Conservation (phyloP, 169 alveolate genomes). For the Plasmodium vivax region DNA sequence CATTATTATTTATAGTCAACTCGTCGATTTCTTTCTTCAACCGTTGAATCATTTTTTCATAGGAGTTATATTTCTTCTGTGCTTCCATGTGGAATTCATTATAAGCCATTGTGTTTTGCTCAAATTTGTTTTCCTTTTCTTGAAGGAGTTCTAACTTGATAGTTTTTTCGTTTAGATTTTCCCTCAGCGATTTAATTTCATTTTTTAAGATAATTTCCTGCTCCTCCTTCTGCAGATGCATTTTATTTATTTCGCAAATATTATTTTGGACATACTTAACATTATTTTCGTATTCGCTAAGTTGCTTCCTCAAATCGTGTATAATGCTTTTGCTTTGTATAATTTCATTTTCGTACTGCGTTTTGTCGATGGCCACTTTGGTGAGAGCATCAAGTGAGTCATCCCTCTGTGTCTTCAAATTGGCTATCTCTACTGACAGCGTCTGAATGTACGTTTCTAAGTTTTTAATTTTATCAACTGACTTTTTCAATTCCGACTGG, state of each 20-base stretch:
- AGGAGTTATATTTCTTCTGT: conserved; percentile 58
- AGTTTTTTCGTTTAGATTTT: conserved; percentile 66
- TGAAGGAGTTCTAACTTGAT: conserved; percentile 44
- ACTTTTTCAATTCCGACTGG: conserved; percentile 71
- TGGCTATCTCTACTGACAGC: conserved; percentile 42
- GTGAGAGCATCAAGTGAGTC: conserved; percentile 70
- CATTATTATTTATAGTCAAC: conserved; percentile 57
- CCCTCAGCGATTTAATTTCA: conserved; percentile 69
- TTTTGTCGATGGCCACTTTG: conserved; percentile 73
- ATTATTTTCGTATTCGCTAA: conserved; percentile 43
- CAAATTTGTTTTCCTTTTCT: conserved; percentile 49
- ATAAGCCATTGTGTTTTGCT: conserved; percentile 33
- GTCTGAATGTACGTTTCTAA: conserved; percentile 64
- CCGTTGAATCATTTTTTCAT: conserved; percentile 30
- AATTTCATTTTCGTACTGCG: conserved; percentile 69
- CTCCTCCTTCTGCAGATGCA: conserved; percentile 42
- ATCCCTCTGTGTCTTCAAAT: conserved; percentile 59
- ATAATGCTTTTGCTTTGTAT: conserved; percentile 54
- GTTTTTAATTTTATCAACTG: conserved; percentile 67
- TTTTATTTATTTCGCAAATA: conserved; percentile 51
- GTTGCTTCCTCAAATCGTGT: conserved; percentile 43
- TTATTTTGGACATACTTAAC: conserved; percentile 45
- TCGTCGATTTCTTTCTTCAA: conserved; percentile 66
- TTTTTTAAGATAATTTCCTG: conserved; percentile 45
- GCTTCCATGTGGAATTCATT: conserved; percentile 64